phyloP scores from a whole-genome alignment of 2,329 filamentous ascomycete genomes.

The Rhinocladiella mackenziei region DNA sequence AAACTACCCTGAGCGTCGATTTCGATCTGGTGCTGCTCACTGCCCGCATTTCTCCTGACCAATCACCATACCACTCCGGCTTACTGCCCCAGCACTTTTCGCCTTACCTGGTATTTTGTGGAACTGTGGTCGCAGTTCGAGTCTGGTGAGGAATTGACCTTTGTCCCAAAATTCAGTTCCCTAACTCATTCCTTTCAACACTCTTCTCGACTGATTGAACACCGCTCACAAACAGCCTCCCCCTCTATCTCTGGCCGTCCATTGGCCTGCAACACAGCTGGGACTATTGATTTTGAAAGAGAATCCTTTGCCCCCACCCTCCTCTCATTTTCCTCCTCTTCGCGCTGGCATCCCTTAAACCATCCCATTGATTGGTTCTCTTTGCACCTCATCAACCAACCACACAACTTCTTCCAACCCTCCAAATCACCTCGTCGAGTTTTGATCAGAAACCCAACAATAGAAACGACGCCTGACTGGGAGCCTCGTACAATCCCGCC shows the following conservation, averaged over 20 bases:
- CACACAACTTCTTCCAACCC: constrained; percentile 11
- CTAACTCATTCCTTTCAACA: too few species aligned
- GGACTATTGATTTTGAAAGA: constrained; percentile 19
- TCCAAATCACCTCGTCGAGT: constrained; percentile 6
- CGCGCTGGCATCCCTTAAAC: constrained; percentile 21
- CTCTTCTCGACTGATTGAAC: constrained; percentile 1
- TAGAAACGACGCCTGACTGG: constrained; percentile 15
- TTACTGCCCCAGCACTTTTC: too few species aligned
- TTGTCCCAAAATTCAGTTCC: too few species aligned
- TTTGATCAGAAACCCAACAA: constrained; percentile 21
- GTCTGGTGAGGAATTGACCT: too few species aligned
- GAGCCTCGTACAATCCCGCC: constrained; percentile 23
- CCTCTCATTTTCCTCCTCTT: constrained; percentile 19
- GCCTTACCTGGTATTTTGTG: too few species aligned
- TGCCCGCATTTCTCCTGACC: too few species aligned
- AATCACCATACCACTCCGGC: too few species aligned
- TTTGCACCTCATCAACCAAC: constrained; percentile 23
- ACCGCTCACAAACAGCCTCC: not conserved
- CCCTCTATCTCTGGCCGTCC: not conserved
- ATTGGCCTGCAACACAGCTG: constrained; percentile 5
- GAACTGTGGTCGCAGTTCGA: too few species aligned
- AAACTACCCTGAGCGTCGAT: too few species aligned
- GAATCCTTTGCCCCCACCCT: constrained; percentile 9
- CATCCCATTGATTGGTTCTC: constrained; percentile 21
- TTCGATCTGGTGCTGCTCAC: too few species aligned